Percentiles rank a stretch among this genome's conserved stretches.
Evolutionary conservation across 768 basidiomycete genomes (phyloP).

Genomic region (Nevesoporus exiguus): DNA sequence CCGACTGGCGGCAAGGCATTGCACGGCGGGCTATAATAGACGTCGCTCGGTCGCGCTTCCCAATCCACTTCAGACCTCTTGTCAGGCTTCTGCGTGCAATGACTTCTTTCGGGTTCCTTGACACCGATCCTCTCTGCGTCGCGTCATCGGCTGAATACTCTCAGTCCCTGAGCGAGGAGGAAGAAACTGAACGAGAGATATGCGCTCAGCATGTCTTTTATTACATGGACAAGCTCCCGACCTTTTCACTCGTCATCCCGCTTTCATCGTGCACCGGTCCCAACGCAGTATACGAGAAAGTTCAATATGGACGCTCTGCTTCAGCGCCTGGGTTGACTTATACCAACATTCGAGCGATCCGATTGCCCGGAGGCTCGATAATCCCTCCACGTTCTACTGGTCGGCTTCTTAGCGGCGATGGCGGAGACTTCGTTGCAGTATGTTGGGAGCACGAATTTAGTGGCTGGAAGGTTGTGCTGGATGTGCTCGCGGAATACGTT

Average conservation of each 20-base stretch:
- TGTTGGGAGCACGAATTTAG: conserved; percentile 81
- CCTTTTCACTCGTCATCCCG: conserved; percentile 74
- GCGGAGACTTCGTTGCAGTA: conserved; percentile 60
- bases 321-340: conserved; percentile 53
- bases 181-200: conserved; percentile 47
- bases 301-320: conserved; percentile 52
- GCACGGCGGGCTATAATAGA: conserved; percentile 80
- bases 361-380: conserved; percentile 71
- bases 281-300: conserved; percentile 68
- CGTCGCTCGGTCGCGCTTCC: conserved; percentile 78
- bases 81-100: conserved; percentile 72
- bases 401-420: conserved; percentile 67
- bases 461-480: conserved; percentile 84
- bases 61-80: conserved; percentile 69
- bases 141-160: conserved; percentile 40
- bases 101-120: conserved; percentile 72
- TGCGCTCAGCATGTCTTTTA: conserved; percentile 72
- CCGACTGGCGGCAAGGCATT: conserved; percentile 64
- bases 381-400: conserved; percentile 68
- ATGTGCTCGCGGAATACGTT: conserved; percentile 74
- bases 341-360: conserved; percentile 61
- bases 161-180: conserved; percentile 36
- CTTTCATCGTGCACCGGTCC: conserved; percentile 57
- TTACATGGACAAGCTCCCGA: conserved; percentile 68
- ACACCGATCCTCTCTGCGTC: conserved; percentile 64